Conservation (phyloP, 768 basidiomycete species). For the Sporobolomyces roseus region DNA sequence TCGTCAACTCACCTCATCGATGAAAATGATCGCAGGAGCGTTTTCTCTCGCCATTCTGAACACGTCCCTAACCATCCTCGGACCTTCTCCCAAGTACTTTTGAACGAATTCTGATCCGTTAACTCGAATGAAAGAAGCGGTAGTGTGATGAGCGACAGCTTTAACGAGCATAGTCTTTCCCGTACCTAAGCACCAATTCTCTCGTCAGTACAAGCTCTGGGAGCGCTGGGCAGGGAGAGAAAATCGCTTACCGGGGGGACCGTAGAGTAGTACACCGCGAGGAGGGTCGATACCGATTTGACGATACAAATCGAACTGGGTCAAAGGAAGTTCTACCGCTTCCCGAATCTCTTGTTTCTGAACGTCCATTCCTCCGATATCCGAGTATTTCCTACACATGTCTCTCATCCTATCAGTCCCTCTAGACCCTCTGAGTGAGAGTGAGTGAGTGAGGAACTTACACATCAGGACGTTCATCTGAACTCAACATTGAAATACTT, state of each 20-base stretch:
- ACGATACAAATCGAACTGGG: constrained; percentile 97
- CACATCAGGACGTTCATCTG: constrained; percentile 93
- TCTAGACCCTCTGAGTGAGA: too few species aligned
- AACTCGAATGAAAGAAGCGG: constrained; percentile 94
- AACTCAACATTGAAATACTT: constrained; percentile 87
- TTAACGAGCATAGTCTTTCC: constrained; percentile 99
- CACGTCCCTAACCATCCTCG: constrained; percentile 98
- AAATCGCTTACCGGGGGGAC: constrained; percentile 74
- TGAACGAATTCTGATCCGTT: constrained; percentile 98
- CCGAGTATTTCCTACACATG: constrained; percentile 60
- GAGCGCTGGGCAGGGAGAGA: background rate
- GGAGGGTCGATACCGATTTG: constrained; percentile 99
- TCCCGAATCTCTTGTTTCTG: constrained; percentile 99
- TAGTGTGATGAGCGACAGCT: constrained; percentile 97
- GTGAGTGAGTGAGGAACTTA: background rate
- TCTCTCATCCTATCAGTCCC: background rate
- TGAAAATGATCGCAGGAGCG: constrained; percentile 96
- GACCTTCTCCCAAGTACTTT: constrained; percentile 98
- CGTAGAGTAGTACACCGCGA: constrained; percentile 90
- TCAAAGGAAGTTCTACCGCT: constrained; percentile 89
- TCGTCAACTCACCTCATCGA: constrained; percentile 65
- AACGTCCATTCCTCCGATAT: constrained; percentile 93
- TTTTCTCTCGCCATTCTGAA: constrained; percentile 97
- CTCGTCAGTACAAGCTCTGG: background rate
- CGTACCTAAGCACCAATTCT: constrained; percentile 58